These are phyloP conservation scores for Fusarium oxysporum DNA, from an alignment of 2,329 filamentous ascomycete species.

Conservation along the genomic window DNA sequence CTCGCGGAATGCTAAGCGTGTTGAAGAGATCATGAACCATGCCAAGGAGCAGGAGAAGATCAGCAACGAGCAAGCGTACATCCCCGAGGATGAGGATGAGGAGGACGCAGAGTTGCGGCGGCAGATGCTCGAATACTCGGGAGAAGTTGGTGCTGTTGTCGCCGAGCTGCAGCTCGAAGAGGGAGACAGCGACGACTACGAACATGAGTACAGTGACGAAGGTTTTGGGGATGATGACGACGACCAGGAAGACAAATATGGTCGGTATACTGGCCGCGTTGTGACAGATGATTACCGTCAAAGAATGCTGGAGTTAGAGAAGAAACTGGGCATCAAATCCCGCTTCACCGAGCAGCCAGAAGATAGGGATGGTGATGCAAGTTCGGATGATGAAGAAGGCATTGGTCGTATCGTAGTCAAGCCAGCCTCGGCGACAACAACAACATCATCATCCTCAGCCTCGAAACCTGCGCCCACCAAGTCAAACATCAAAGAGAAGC, in stretches of 20 bases:
- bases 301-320: slow-evolving; percentile 88
- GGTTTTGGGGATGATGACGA: slow-evolving; percentile 63
- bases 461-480: slow-evolving; percentile 46
- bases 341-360: slow-evolving; percentile 61
- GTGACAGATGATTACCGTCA: slow-evolving; percentile 80
- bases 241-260: slow-evolving; percentile 71
- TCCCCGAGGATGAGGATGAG: slow-evolving; percentile 78
- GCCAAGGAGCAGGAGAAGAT: slow-evolving; percentile 66
- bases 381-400: slow-evolving; percentile 58
- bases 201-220: slow-evolving; percentile 66
- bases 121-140: slow-evolving; percentile 93
- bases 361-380: slow-evolving; percentile 53
- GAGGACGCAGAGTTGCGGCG: slow-evolving; percentile 85
- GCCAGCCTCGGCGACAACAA: slow-evolving; percentile 21
- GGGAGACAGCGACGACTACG: slow-evolving; percentile 65
- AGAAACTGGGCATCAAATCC: slow-evolving; percentile 73
- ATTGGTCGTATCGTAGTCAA: slow-evolving; percentile 69
- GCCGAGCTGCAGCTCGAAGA: slow-evolving; percentile 90
- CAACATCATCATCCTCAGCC: slow-evolving; percentile 24
- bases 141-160: slow-evolving; percentile 90
- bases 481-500: slow-evolving; percentile 50
- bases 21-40: slow-evolving; percentile 68
- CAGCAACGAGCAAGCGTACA: slow-evolving; percentile 60
- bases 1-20: slow-evolving; percentile 58
- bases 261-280: slow-evolving; percentile 74